phyloP scores from a whole-genome alignment of 140 eudicot genomes.

The Cichorium intybus region DNA sequence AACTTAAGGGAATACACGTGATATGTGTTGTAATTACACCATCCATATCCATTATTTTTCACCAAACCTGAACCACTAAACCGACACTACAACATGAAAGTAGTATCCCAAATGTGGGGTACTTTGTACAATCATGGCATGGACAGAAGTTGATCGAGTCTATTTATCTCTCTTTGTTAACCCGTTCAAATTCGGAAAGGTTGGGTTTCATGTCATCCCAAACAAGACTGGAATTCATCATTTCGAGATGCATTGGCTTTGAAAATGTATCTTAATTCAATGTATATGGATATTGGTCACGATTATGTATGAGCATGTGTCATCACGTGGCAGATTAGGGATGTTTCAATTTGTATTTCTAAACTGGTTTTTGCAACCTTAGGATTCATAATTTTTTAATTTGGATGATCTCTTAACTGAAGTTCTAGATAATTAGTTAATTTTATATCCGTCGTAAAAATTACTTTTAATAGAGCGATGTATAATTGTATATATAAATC shows the following conservation, averaged over 20 bases:
- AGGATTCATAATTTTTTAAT: no score
- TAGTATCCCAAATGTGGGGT: constrained; percentile 14
- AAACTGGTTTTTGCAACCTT: no score
- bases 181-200: constrained; percentile 4
- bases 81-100: constrained; percentile 28
- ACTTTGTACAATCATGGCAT: neutral
- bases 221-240: neutral
- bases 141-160: constrained; percentile 7
- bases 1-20: constrained; percentile 27
- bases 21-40: constrained; percentile 26
- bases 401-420: no score
- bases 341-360: no score
- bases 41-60: constrained; percentile 30
- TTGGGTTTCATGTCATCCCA: neutral
- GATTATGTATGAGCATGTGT: neutral
- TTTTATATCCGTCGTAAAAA: no score
- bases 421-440: no score
- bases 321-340: no score
- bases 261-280: neutral
- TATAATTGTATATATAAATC: no score
- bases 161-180: neutral
- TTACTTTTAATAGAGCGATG: no score
- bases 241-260: neutral
- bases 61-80: constrained; percentile 33
- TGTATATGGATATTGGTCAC: neutral